Base-by-base conservation (phyloP, 1,284 basidiomycete species). In the Microbotryum saponariae region DNA sequence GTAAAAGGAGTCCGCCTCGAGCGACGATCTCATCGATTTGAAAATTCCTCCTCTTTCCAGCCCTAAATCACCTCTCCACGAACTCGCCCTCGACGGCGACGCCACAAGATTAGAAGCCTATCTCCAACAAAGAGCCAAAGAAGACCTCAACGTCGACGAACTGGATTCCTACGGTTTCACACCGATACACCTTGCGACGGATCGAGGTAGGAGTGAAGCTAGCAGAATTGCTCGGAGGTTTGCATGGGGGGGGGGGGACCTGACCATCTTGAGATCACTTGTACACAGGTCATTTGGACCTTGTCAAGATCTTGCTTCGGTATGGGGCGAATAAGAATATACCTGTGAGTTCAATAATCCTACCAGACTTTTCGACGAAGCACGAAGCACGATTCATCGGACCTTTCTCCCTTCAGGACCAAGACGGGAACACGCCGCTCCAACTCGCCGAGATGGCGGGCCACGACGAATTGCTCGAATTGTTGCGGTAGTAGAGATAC, bases 171-270 rank as follows among this genome's bases (percentile, higher is more conserved):
- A 92, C 88, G 90, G 88, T 42, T 91, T 88, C 73, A 88, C 90
- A 0, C 81, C 90, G 16, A 74, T 94, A 27, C 91, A 94, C 71
- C 79, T 93, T 0, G 90, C 91, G 1, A 83, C 84, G 21, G 91
- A 94, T 72, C 79, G 91, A 73, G 91, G 66, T 68, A 21, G 31
- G 31, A 31, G 31, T 10, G 31, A 7, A 31, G 31, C 31, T 31
- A 31, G 31, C 31, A 31, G 9, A 7, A 31, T 7, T 10, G 31
- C 8, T 31, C 31, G 9, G 31, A 31, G 31, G 31, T 31, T 31
- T 31, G 9, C 31, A 9, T 31, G 7, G 31, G 1, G 31, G 31
- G 7, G 31, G 1, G 31, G 31, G 2, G 7, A 31, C 31, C 8
- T 31, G 31, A 31, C 31, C 31, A 7, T 2, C 8, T n/a, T 44